phyloP scores from a whole-genome alignment of 345 rosid species.

The Limnanthes douglasii region DNA sequence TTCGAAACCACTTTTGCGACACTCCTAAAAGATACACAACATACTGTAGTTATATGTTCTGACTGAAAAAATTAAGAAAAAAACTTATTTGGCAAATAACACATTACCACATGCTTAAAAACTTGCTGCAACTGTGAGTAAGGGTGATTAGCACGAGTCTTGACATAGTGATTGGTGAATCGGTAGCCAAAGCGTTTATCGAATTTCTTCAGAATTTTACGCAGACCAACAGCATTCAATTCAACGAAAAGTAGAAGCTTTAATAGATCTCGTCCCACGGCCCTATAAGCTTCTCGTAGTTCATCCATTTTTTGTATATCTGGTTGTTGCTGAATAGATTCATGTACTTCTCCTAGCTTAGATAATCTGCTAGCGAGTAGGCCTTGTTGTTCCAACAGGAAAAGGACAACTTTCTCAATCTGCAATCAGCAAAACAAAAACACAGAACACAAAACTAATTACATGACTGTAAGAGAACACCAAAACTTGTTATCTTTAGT shows the following conservation, averaged over 20 bases:
- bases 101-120: conserved; percentile 88
- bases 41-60: no score
- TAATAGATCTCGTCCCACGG: conserved; percentile 64
- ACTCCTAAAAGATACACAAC: neutral
- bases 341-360: conserved; percentile 56
- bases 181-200: conserved; percentile 86
- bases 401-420: conserved; percentile 86
- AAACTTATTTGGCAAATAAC: neutral
- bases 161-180: conserved; percentile 84
- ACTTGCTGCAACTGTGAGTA: conserved; percentile 95
- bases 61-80: no score
- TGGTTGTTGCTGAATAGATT: conserved; percentile 43
- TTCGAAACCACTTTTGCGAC: conserved; percentile 3
- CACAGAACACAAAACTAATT: neutral
- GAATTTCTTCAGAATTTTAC: conserved; percentile 86
- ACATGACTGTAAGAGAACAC: neutral
- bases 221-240: conserved; percentile 74
- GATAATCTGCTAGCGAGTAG: conserved; percentile 65
- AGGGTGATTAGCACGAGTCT: conserved; percentile 95
- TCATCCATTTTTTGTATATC: conserved; percentile 41
- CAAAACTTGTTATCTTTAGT: no score
- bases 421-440: conserved; percentile 18
- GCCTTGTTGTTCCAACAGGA: conserved; percentile 94
- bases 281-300: conserved; percentile 63
- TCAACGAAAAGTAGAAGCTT: conserved; percentile 73